Percentiles rank a stretch among this genome's conserved stretches.
phyloP scores from a whole-genome alignment of 164 flowering plant genomes.

The Saururus chinensis region DNA sequence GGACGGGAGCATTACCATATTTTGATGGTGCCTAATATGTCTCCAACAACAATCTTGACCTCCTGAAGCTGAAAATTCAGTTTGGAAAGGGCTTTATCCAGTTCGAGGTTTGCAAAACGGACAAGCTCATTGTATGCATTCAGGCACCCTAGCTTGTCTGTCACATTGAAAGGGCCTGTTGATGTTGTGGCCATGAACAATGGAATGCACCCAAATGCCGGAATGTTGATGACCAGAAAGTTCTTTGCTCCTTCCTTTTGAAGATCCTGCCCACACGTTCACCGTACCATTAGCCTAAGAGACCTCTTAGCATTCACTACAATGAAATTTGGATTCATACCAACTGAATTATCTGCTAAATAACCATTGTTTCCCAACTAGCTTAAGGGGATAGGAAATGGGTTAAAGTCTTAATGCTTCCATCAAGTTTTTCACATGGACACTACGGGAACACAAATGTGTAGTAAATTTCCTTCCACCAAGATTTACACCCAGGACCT shows the following conservation, averaged over 20 bases:
- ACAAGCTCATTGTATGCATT: slow-evolving; percentile 12
- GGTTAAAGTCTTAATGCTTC: too few relatives aligned
- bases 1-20: slow-evolving; percentile 8
- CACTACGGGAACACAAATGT: too few relatives aligned
- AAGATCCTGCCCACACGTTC: slow-evolving; percentile 11
- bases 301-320: background rate
- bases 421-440: too few relatives aligned
- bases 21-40: slow-evolving; percentile 9
- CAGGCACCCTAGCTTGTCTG: slow-evolving; percentile 17
- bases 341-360: too few relatives aligned
- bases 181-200: slow-evolving; percentile 6
- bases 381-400: too few relatives aligned
- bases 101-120: slow-evolving; percentile 6
- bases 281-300: background rate
- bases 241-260: slow-evolving; percentile 16
- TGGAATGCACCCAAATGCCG: slow-evolving; percentile 14
- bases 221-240: slow-evolving; percentile 16
- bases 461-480: too few relatives aligned
- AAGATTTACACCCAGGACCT: too few relatives aligned
- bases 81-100: slow-evolving; percentile 5
- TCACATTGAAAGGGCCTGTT: slow-evolving; percentile 12
- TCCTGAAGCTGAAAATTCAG: slow-evolving; percentile 6
- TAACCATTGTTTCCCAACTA: too few relatives aligned
- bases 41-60: slow-evolving; percentile 8
- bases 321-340: background rate